These are phyloP conservation scores for Coemansia sp. DNA, from an alignment of 192 early-diverging fungal species.

Conservation along the genomic window DNA sequence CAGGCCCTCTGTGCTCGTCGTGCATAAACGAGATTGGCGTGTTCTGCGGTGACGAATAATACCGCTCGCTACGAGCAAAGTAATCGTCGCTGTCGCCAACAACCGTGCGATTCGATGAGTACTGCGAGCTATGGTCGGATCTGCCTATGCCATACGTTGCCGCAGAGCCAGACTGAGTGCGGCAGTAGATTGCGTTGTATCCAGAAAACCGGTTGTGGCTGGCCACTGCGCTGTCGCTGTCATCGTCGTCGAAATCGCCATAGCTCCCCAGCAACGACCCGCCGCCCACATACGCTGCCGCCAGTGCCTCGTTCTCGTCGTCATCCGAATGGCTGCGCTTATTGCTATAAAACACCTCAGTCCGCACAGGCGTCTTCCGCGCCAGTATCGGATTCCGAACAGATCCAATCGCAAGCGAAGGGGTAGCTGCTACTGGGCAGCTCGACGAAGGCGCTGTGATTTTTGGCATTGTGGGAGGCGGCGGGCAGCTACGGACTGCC, in stretches of 20 bases:
- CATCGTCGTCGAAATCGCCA: constrained; percentile 27
- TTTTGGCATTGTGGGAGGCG: not conserved
- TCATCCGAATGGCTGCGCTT: constrained; percentile 34
- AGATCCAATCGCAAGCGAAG: constrained; percentile 1
- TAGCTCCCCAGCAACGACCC: constrained; percentile 32
- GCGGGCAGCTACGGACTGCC: not conserved
- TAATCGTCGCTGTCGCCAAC: constrained; percentile 1
- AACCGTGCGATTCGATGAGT: not conserved
- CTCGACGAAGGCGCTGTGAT: not conserved
- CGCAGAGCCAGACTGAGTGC: not conserved
- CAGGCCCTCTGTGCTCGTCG: not conserved
- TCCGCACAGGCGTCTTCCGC: constrained; percentile 4
- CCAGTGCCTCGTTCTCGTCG: constrained; percentile 40
- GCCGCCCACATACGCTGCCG: constrained; percentile 38
- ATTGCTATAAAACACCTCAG: constrained; percentile 18
- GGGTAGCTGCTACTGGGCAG: not conserved
- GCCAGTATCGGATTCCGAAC: not conserved
- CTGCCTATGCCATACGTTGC: not conserved
- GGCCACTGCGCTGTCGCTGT: not conserved
- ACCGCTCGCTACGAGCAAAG: constrained; percentile 3
- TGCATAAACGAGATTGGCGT: constrained; percentile 20
- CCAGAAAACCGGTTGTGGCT: not conserved
- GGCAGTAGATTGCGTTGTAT: constrained; percentile 12
- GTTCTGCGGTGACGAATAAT: constrained; percentile 26
- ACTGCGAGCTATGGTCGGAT: not conserved